A percentile compares a stretch with the other conserved stretches of the same genome.
phyloP scores from a whole-genome alignment of 2,329 filamentous ascomycete genomes.

The Chrysoporthe puriensis region DNA sequence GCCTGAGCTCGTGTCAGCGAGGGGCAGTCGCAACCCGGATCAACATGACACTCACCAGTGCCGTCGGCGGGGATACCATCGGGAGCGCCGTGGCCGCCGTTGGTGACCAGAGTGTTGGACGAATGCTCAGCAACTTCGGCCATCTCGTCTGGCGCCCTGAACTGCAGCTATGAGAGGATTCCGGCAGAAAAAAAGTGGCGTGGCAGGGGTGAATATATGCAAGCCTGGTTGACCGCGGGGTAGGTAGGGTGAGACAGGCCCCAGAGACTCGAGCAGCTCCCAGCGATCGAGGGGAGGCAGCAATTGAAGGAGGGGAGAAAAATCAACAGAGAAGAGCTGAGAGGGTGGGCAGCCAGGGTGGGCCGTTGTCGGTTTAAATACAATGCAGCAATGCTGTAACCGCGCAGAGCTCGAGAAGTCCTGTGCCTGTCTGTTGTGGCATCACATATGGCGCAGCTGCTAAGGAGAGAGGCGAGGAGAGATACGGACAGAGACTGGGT shows the following conservation, averaged over 20 bases:
- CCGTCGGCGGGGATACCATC: constrained; percentile 67
- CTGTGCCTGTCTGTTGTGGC: constrained; percentile 8
- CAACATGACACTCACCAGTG: constrained; percentile 61
- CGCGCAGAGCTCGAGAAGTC: neutral
- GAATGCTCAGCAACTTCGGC: constrained; percentile 44
- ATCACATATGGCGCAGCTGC: constrained; percentile 9
- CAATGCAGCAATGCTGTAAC: constrained; percentile 3
- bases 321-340: neutral
- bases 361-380: constrained; percentile 3
- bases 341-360: neutral
- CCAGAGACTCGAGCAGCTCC: neutral
- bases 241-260: neutral
- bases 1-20: constrained; percentile 54
- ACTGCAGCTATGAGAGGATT: neutral
- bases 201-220: constrained; percentile 11
- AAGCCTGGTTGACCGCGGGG: neutral
- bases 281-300: neutral
- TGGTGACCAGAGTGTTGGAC: constrained; percentile 48
- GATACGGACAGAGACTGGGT: neutral
- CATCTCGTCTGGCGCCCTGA: constrained; percentile 36
- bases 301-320: neutral
- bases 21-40: constrained; percentile 1
- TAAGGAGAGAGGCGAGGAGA: constrained; percentile 8
- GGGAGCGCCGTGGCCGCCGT: constrained; percentile 41
- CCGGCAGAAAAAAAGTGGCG: neutral